These are phyloP conservation scores for Paramecium tetraurelia DNA, from an alignment of 73 alveolate species.

Conservation along the genomic window DNA sequence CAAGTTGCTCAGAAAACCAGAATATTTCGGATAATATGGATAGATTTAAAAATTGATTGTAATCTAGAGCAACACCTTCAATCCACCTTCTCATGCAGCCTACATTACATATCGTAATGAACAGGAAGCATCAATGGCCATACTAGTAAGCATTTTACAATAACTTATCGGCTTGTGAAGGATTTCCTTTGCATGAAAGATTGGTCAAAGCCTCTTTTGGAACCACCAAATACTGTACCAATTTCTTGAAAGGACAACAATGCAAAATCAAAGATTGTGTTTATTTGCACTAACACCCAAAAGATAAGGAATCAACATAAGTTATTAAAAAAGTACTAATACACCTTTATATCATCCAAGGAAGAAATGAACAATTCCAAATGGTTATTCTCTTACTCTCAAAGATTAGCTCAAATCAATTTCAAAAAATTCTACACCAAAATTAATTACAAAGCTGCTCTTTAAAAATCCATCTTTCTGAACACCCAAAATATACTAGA, in stretches of 20 bases:
- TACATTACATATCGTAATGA: conserved; percentile 75
- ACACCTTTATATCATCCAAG: not conserved
- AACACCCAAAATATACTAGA: conserved; percentile 31
- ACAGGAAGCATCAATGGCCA: conserved; percentile 80
- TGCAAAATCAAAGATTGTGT: conserved; percentile 83
- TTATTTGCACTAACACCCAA: conserved; percentile 75
- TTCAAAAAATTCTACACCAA: conserved; percentile 40
- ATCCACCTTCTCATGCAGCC: conserved; percentile 82
- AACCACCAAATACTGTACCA: conserved; percentile 83
- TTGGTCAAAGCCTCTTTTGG: conserved; percentile 81
- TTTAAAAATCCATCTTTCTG: conserved; percentile 52
- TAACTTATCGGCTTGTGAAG: conserved; percentile 65
- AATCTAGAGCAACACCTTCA: conserved; percentile 72
- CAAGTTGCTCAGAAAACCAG: conserved; percentile 59
- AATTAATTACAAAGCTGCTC: conserved; percentile 35
- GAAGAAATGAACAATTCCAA: conserved; percentile 57
- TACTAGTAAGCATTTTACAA: conserved; percentile 58
- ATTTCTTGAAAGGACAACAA: conserved; percentile 70
- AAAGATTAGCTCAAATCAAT: conserved; percentile 50
- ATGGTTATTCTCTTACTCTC: conserved; percentile 44
- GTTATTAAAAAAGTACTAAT: not conserved
- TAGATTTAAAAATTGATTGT: conserved; percentile 72
- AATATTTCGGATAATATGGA: conserved; percentile 85
- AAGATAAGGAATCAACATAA: conserved; percentile 67
- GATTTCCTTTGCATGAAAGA: conserved; percentile 65